These are phyloP conservation scores for Cercospora zeae-maydis DNA, from an alignment of 2,329 filamentous ascomycete genomes.

Conservation along the genomic window DNA sequence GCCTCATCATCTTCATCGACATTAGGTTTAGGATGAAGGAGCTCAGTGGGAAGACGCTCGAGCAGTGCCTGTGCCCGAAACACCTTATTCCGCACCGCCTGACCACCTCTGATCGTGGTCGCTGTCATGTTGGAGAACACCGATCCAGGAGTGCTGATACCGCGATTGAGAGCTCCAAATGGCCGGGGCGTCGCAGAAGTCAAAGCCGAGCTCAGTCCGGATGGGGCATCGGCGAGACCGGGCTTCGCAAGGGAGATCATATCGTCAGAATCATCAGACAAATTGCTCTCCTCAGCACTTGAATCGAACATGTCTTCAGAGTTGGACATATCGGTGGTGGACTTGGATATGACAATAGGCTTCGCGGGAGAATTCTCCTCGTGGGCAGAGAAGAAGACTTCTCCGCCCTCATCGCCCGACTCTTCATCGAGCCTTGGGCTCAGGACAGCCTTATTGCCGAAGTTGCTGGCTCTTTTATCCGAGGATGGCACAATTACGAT, in stretches of 20 bases:
- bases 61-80: conserved; percentile 81
- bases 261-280: conserved; percentile 90
- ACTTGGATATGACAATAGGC: conserved; percentile 39
- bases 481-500: conserved; percentile 71
- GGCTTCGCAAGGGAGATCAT: conserved; percentile 87
- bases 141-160: conserved; percentile 77
- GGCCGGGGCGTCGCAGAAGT: conserved; percentile 79
- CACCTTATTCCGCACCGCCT: conserved; percentile 66
- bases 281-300: conserved; percentile 65
- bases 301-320: conserved; percentile 57
- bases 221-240: conserved; percentile 69
- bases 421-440: conserved; percentile 36
- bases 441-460: conserved; percentile 27
- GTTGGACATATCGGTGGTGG: conserved; percentile 42
- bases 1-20: conserved; percentile 83
- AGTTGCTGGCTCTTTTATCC: conserved; percentile 49
- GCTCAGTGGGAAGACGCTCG: conserved; percentile 66
- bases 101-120: conserved; percentile 70
- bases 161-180: conserved; percentile 62
- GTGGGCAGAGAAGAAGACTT: conserved; percentile 88
- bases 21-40: conserved; percentile 78
- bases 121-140: conserved; percentile 86
- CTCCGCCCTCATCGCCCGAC: conserved; percentile 58
- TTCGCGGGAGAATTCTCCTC: conserved; percentile 59
- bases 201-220: conserved; percentile 74